Percentiles rank a stretch among this genome's conserved stretches.
Conservation (phyloP, 306 rosid species). For the Malus domestica region DNA sequence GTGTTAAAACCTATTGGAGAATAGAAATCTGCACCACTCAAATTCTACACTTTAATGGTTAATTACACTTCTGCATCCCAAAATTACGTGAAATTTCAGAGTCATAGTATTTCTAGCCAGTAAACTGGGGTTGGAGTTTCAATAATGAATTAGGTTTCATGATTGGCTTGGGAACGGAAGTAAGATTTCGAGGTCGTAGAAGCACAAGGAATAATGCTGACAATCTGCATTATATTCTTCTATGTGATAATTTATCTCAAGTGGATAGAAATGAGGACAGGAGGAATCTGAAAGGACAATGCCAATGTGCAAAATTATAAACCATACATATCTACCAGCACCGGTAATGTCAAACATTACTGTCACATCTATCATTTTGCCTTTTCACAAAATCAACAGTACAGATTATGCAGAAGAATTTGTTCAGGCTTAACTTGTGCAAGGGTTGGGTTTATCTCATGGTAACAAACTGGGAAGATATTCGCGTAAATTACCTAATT, state of each 20-base stretch:
- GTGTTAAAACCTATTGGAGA: background rate
- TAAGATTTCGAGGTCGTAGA: background rate
- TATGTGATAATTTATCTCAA: background rate
- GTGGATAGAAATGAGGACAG: conserved; percentile 1
- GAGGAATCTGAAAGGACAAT: conserved; percentile 6
- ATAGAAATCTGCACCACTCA: background rate
- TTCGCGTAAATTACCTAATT: background rate
- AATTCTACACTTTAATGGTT: background rate
- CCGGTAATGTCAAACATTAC: background rate
- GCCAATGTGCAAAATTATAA: background rate
- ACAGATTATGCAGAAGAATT: background rate
- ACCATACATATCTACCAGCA: background rate
- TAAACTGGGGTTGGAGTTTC: background rate
- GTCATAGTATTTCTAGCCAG: background rate
- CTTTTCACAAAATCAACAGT: background rate
- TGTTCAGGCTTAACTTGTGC: background rate
- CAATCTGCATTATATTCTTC: background rate
- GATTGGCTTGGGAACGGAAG: background rate
- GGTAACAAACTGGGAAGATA: background rate
- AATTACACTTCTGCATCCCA: background rate
- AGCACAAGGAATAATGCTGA: background rate
- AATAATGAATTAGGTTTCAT: background rate
- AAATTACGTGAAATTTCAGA: background rate
- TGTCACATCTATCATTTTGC: background rate
- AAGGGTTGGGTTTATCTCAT: background rate